Base-by-base conservation (phyloP, 768 basidiomycete genomes). In the Russula earlei region DNA sequence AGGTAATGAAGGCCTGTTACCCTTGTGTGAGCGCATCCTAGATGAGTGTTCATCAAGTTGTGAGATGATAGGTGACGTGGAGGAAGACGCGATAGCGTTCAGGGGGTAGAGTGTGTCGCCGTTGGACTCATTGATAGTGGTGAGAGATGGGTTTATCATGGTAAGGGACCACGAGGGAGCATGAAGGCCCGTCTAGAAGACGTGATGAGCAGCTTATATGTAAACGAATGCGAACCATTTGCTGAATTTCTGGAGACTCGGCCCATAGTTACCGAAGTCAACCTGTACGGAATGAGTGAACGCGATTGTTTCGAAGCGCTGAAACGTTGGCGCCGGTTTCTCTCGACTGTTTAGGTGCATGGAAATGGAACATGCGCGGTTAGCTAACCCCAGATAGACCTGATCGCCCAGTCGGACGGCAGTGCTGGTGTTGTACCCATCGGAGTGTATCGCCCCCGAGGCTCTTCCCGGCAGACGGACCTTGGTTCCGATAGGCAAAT, bases 1-100 rank as follows among this genome's bases (percentile, higher is more conserved):
- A 12, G 82, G 82, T 27, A 83, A 71, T 24, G 76, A 74, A 42
- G 82, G 82, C 67, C 77, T 74, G 64, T 84, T 84, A 58, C 82
- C 82, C 69, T 70, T 70, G 67, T 75, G 74, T 38, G 68, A 74
- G 36, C 70, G 69, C 76, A 71, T 79, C 65, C 76, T 79, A 66
- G 78, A 77, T 22, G 57, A 56, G 24, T 51, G 62, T 15, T 62
- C 62, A 25, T 61, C 62, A 10, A 27, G 60, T 8, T 52, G 43
- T 11, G 57, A 59, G 20, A 38, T 17, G 48, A 58, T 46, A 12
- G 56, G 36, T 15, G 56, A 38, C 34, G 58, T 46, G 31, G 59
- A 60, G 36, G 59, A 49, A 34, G 59, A 60, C 19, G 59, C 58
- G 41, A 54, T 19, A 27, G 57, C 57, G 42, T 58, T 58, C 0